Conservation (phyloP, 2,329 filamentous ascomycete species). For the Paraphaeosphaeria minitans region DNA sequence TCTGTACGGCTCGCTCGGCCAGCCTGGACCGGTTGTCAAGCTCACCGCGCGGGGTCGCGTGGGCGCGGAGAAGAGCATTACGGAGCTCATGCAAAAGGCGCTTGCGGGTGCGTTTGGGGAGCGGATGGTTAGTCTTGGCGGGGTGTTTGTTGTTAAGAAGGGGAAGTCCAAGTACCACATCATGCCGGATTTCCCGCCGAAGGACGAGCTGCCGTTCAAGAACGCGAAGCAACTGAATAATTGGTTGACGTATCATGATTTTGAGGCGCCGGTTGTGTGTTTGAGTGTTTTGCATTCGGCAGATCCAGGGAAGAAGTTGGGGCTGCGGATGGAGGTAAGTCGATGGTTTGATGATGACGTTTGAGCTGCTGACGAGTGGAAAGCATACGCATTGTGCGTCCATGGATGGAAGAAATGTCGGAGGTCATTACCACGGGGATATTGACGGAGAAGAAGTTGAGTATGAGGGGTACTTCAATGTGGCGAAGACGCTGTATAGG, state of each 20-base stretch:
- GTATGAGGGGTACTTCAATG: slow-evolving; percentile 56
- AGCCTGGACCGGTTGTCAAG: slow-evolving; percentile 18
- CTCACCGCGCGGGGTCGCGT: slow-evolving; percentile 18
- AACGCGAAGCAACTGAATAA: slow-evolving; percentile 8
- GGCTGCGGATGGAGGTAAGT: slow-evolving; percentile 49
- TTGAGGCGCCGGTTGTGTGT: slow-evolving; percentile 21
- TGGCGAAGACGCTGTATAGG: slow-evolving; percentile 49
- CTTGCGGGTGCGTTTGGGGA: slow-evolving; percentile 14
- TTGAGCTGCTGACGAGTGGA: not conserved
- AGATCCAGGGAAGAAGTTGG: slow-evolving; percentile 46
- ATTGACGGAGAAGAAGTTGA: slow-evolving; percentile 49
- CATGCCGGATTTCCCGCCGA: slow-evolving; percentile 25
- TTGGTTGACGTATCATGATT: slow-evolving; percentile 24
- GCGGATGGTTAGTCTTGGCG: slow-evolving; percentile 19
- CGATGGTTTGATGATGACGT: not conserved
- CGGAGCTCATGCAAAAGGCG: slow-evolving; percentile 20
- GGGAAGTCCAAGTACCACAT: slow-evolving; percentile 20
- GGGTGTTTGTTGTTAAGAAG: slow-evolving; percentile 19
- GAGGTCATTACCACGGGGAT: slow-evolving; percentile 53
- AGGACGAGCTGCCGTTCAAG: slow-evolving; percentile 13
- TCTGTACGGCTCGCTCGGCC: slow-evolving; percentile 19
- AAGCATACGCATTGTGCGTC: slow-evolving; percentile 55
- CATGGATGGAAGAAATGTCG: slow-evolving; percentile 32
- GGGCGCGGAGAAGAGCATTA: slow-evolving; percentile 18
- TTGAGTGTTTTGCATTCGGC: slow-evolving; percentile 33